Conservation (phyloP, 371 early-diverging fungal genomes). For the Lichtheimia ornata region DNA sequence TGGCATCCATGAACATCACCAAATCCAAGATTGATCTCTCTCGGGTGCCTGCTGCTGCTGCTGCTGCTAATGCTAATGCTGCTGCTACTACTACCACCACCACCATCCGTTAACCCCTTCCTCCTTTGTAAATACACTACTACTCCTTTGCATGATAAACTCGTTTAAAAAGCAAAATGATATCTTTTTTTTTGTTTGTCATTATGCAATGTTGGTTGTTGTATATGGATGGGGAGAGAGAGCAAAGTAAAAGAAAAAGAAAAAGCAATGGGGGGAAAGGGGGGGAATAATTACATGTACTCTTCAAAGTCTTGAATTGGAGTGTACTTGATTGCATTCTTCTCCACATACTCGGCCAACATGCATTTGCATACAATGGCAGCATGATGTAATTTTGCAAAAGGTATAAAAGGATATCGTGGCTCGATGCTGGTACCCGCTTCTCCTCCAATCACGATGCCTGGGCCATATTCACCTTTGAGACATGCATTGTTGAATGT, state of each 20-base stretch:
- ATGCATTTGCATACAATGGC: conserved; percentile 43
- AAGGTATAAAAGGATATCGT: conserved; percentile 36
- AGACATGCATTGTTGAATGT: conserved; percentile 26
- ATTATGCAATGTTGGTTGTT: no score
- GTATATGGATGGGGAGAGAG: no score
- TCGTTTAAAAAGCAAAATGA: no score
- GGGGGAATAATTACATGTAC: conserved; percentile 22
- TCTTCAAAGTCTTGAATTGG: conserved; percentile 28
- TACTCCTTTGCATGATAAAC: no score
- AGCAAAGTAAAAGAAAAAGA: neutral
- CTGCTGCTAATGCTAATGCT: no score
- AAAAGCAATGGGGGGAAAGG: neutral
- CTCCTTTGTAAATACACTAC: no score
- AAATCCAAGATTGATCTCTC: conserved; percentile 28
- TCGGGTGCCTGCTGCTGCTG: conserved; percentile 7
- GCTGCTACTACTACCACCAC: no score
- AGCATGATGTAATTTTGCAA: conserved; percentile 37
- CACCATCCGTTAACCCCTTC: no score
- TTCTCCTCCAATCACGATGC: conserved; percentile 44
- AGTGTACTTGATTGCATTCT: conserved; percentile 22
- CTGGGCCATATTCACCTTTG: conserved; percentile 29
- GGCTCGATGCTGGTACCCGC: conserved; percentile 33
- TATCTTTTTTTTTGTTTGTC: no score
- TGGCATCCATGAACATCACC: conserved; percentile 14
- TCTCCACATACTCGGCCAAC: conserved; percentile 24